These are phyloP conservation scores for Oenanthe javanica DNA, from an alignment of 140 eudicot species.

Conservation along the genomic window DNA sequence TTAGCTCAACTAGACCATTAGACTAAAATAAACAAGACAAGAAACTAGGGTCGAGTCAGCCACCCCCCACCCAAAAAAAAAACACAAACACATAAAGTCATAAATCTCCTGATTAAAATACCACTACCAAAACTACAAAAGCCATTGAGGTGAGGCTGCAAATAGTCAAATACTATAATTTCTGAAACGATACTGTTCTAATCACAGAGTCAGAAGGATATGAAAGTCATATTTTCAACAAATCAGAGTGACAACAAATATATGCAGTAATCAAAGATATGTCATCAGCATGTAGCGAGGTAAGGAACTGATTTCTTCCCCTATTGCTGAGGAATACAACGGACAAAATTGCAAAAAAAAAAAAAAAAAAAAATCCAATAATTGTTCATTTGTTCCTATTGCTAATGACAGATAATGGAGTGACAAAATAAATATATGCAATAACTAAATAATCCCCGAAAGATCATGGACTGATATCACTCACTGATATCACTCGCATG, in stretches of 20 bases:
- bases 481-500: neutral
- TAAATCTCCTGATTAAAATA: too few species aligned
- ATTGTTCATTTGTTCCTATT: neutral
- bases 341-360: neutral
- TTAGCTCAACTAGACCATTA: too few species aligned
- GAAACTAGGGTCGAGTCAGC: too few species aligned
- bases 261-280: neutral
- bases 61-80: too few species aligned
- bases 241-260: neutral
- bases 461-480: neutral
- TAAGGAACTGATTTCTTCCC: neutral
- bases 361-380: neutral
- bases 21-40: too few species aligned
- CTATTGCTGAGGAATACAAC: neutral
- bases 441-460: neutral
- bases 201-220: neutral
- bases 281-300: neutral
- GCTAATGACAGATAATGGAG: neutral
- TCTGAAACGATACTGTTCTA: too few species aligned
- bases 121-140: too few species aligned
- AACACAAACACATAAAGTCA: too few species aligned
- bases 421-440: neutral
- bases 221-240: neutral
- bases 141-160: too few species aligned
- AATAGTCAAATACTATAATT: too few species aligned